Conservation (phyloP, 2,329 filamentous ascomycete species). For the Beauveria sp. region DNA sequence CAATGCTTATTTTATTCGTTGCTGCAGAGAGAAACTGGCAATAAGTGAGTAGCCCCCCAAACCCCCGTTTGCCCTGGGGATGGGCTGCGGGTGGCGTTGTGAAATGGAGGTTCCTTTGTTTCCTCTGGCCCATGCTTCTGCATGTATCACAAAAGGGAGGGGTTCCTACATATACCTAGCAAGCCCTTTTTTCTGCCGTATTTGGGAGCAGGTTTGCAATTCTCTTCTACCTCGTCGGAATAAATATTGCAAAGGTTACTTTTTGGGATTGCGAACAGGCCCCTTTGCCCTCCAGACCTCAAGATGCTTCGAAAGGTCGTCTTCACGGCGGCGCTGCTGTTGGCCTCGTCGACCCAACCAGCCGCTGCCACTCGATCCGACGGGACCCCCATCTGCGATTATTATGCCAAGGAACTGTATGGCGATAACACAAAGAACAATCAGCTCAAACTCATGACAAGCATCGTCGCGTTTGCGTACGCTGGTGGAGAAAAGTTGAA, state of each 20-base stretch:
- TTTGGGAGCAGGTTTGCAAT: not conserved
- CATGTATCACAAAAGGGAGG: not conserved
- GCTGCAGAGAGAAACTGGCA: not conserved
- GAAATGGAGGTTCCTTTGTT: not conserved
- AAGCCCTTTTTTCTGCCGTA: not conserved
- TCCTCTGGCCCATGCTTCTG: not conserved
- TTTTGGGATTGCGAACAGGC: not conserved
- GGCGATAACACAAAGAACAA: constrained; percentile 19
- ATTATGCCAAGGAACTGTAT: constrained; percentile 20
- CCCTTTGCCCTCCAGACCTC: not conserved
- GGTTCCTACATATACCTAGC: not conserved
- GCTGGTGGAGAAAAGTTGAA: constrained; percentile 16
- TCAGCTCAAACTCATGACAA: constrained; percentile 21
- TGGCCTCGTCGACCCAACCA: not conserved
- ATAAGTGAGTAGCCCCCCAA: not conserved
- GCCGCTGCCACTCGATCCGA: not conserved
- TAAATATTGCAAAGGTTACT: not conserved
- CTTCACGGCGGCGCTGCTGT: not conserved
- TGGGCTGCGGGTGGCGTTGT: not conserved
- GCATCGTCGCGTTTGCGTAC: constrained; percentile 23
- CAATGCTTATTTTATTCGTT: not conserved
- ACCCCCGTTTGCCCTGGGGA: not conserved
- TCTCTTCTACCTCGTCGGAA: not conserved
- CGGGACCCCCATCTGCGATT: constrained; percentile 21
- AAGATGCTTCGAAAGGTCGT: not conserved